Evolutionary conservation across 768 basidiomycete genomes (phyloP).

Genomic region (Hydnum rufescens): DNA sequence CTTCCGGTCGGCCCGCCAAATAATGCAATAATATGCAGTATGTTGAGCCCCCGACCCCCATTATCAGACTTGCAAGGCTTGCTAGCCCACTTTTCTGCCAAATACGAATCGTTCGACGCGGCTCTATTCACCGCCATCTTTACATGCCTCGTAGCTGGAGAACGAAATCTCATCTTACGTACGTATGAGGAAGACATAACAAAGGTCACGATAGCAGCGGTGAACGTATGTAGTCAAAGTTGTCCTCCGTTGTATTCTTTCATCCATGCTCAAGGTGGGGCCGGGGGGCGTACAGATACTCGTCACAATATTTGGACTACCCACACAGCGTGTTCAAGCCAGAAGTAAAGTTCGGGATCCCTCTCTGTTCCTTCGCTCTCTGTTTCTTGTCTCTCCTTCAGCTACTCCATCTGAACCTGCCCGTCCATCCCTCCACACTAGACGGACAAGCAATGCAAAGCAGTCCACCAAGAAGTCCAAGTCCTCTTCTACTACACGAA

Average conservation of each 20-base stretch:
- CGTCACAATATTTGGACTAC: constrained; percentile 35
- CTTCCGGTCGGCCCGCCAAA: neutral
- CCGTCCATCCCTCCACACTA: no score
- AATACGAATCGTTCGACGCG: constrained; percentile 39
- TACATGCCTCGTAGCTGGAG: constrained; percentile 30
- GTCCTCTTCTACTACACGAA: no score
- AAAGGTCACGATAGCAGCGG: constrained; percentile 35
- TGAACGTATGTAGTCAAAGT: constrained; percentile 27
- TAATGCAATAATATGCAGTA: constrained; percentile 7
- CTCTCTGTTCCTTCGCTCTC: constrained; percentile 20
- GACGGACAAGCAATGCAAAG: no score
- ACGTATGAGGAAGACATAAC: constrained; percentile 45
- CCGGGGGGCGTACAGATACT: constrained; percentile 30
- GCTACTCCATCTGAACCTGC: no score
- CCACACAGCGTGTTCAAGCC: constrained; percentile 37
- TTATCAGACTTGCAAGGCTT: constrained; percentile 31
- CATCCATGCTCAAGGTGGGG: constrained; percentile 3
- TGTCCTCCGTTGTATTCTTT: constrained; percentile 1
- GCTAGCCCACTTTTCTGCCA: constrained; percentile 27
- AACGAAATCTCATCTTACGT: constrained; percentile 44
- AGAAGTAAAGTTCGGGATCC: constrained; percentile 14
- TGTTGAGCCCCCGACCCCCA: constrained; percentile 23
- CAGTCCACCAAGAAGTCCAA: no score
- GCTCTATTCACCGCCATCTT: constrained; percentile 31
- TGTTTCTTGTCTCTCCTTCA: constrained; percentile 20